These are phyloP conservation scores for Hirsutella minnesotensis DNA, from an alignment of 2,329 filamentous ascomycete species.

Conservation along the genomic window DNA sequence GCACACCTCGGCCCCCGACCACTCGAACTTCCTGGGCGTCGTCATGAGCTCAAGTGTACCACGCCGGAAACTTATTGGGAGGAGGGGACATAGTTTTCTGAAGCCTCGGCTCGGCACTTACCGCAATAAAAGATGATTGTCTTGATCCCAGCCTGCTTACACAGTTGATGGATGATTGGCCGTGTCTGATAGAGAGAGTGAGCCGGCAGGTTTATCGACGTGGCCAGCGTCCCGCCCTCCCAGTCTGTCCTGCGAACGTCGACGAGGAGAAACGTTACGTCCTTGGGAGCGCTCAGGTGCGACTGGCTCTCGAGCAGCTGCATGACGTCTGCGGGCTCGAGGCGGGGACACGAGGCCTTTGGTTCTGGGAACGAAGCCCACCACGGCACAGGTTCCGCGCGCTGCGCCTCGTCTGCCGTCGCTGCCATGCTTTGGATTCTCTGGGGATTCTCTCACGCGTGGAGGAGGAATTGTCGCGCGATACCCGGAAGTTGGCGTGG, in stretches of 20 bases:
- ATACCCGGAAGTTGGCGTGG: too few relatives aligned
- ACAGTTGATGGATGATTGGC: constrained; percentile 33
- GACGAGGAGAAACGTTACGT: constrained; percentile 31
- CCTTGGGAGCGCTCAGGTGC: constrained; percentile 13
- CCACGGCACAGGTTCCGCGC: constrained; percentile 17
- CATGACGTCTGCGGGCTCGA: constrained; percentile 28
- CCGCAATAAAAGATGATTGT: constrained; percentile 45
- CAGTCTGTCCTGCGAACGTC: constrained; percentile 43
- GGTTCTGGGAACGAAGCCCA: constrained; percentile 31
- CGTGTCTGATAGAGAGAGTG: constrained; percentile 41
- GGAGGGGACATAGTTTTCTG: background rate
- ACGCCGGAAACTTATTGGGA: background rate
- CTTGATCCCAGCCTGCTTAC: constrained; percentile 34
- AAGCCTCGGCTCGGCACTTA: constrained; percentile 15
- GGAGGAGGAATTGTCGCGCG: too few relatives aligned
- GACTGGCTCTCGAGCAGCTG: constrained; percentile 25
- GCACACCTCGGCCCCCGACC: constrained; percentile 40
- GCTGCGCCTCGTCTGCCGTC: background rate
- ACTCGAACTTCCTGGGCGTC: constrained; percentile 31
- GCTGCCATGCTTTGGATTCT: background rate
- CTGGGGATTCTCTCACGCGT: too few relatives aligned
- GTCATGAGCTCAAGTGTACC: too few relatives aligned
- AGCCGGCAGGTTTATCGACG: constrained; percentile 45
- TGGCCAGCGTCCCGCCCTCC: constrained; percentile 47
- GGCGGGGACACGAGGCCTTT: constrained; percentile 21